These are phyloP conservation scores for Neurospora sp. DNA, from an alignment of 495 filamentous ascomycete species.

Conservation along the genomic window DNA sequence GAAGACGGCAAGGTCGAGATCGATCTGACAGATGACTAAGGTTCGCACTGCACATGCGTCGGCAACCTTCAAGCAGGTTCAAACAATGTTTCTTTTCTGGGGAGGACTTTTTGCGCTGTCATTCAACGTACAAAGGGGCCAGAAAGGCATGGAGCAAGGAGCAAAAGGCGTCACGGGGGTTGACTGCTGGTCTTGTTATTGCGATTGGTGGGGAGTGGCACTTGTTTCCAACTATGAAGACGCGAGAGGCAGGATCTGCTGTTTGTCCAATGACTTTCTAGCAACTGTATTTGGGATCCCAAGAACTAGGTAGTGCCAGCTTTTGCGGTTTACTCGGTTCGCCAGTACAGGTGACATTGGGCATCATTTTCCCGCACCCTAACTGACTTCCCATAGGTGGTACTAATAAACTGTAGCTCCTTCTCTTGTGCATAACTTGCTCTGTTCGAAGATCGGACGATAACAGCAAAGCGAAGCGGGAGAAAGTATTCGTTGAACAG, in stretches of 20 bases:
- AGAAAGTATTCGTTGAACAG: neutral
- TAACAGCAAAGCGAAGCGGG: neutral
- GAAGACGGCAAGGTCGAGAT: neutral
- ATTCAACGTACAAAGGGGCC: neutral
- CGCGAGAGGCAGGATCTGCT: neutral
- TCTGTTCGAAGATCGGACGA: neutral
- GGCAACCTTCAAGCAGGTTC: neutral
- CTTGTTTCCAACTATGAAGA: neutral
- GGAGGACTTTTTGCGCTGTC: neutral
- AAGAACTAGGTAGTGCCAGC: neutral
- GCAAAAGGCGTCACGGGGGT: neutral
- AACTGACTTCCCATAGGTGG: neutral
- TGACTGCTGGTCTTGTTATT: neutral
- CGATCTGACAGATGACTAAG: conserved; percentile 4
- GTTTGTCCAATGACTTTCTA: neutral
- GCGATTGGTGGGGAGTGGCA: neutral
- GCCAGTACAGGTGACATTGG: neutral
- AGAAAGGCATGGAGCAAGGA: neutral
- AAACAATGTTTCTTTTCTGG: neutral
- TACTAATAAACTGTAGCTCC: neutral
- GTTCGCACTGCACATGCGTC: neutral
- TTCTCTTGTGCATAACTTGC: neutral
- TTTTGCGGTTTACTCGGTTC: neutral
- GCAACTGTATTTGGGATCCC: neutral
- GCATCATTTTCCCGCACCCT: neutral